phyloP scores from a whole-genome alignment of 768 basidiomycete species.

The Lentinula lateritia region DNA sequence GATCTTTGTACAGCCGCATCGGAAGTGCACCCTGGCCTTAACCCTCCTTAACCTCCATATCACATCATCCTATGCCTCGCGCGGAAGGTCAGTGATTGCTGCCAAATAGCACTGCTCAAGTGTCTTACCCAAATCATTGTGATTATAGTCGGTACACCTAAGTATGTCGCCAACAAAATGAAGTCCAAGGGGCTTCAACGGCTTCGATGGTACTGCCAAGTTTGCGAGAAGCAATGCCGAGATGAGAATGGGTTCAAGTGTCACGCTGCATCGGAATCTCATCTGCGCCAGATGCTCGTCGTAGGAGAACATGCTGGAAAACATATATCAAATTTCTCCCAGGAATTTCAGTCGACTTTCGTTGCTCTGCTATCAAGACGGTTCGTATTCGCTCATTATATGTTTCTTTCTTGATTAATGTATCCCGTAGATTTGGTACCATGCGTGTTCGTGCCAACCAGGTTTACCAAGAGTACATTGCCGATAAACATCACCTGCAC shows the following conservation, averaged over 20 bases:
- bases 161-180: conserved; percentile 92
- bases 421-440: conserved; percentile 67
- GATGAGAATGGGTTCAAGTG: conserved; percentile 99
- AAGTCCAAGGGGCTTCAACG: conserved; percentile 96
- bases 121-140: conserved; percentile 3
- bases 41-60: too few species aligned
- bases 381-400: conserved; percentile 30
- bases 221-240: conserved; percentile 97
- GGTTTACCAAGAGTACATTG: conserved; percentile 97
- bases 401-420: conserved; percentile 1
- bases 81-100: conserved; percentile 57
- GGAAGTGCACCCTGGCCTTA: too few species aligned
- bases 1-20: too few species aligned
- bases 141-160: conserved; percentile 73
- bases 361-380: conserved; percentile 84
- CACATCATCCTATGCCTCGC: conserved; percentile 54
- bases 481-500: conserved; percentile 89
- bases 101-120: neutral
- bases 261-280: conserved; percentile 81
- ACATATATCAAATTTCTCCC: conserved; percentile 88
- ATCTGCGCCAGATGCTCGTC: conserved; percentile 94
- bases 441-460: conserved; percentile 92
- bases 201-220: conserved; percentile 97
- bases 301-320: conserved; percentile 91
- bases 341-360: conserved; percentile 87